These are phyloP conservation scores for Cetraspora pellucida DNA, from an alignment of 192 early-diverging fungal genomes.

Conservation along the genomic window DNA sequence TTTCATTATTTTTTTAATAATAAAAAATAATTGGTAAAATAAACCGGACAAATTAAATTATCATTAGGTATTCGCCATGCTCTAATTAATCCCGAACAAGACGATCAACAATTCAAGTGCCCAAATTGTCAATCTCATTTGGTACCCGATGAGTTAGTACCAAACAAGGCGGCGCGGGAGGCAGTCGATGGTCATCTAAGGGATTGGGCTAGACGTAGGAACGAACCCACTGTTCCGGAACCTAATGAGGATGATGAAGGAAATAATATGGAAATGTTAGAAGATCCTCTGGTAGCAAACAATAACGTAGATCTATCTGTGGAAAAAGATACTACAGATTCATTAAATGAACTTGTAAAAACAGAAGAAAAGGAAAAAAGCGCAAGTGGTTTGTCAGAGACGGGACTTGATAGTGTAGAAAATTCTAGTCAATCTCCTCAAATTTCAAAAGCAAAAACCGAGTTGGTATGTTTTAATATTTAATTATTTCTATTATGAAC, in stretches of 20 bases:
- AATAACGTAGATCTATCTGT: neutral
- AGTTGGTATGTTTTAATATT: neutral
- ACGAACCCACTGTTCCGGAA: constrained; percentile 12
- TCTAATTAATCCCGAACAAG: constrained; percentile 47
- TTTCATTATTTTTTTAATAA: neutral
- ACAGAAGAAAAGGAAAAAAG: constrained; percentile 1
- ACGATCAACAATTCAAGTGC: constrained; percentile 57
- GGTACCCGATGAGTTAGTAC: constrained; percentile 59
- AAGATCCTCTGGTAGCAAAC: neutral
- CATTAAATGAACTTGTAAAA: neutral
- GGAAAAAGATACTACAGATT: constrained; percentile 4
- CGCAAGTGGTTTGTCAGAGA: neutral
- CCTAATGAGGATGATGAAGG: constrained; percentile 18
- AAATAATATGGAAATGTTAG: neutral
- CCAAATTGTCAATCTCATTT: constrained; percentile 53
- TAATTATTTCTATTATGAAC: neutral
- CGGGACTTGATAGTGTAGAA: neutral
- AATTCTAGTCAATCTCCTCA: neutral
- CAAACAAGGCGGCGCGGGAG: constrained; percentile 51
- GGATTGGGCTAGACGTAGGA: constrained; percentile 46
- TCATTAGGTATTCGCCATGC: constrained; percentile 46
- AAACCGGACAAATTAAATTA: neutral
- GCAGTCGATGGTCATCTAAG: constrained; percentile 56
- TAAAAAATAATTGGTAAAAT: no score
- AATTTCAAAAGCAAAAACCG: neutral